Evolutionary conservation across 345 rosid species (phyloP).

Genomic region (Heritiera fomes): DNA sequence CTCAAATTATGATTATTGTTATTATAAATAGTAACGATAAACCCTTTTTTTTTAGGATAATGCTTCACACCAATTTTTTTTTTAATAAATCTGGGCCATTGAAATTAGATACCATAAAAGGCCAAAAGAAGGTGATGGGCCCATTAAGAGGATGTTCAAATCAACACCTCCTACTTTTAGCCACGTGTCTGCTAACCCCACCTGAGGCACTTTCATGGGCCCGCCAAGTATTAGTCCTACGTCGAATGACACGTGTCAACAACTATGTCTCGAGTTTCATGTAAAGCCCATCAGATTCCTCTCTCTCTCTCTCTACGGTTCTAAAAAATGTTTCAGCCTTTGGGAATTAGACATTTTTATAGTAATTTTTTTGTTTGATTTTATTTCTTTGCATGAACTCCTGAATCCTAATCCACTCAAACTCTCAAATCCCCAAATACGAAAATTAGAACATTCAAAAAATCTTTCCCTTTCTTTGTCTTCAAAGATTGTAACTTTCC

Average conservation of each 20-base stretch:
- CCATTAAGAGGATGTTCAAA: not conserved
- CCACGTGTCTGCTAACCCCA: not conserved
- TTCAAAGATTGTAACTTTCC: slow-evolving; percentile 30
- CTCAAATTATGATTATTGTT: no score
- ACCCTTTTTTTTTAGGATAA: no score
- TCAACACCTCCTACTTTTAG: not conserved
- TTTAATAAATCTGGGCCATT: not conserved
- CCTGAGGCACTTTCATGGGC: not conserved
- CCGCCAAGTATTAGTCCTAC: not conserved
- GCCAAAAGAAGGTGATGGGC: not conserved
- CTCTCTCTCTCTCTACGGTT: not conserved
- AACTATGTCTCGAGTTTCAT: not conserved
- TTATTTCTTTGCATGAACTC: slow-evolving; percentile 32
- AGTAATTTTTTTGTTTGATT: not conserved
- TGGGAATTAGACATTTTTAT: not conserved
- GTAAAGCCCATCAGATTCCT: slow-evolving; percentile 14
- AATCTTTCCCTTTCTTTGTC: slow-evolving; percentile 24
- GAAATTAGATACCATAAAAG: not conserved
- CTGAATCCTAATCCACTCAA: slow-evolving; percentile 24
- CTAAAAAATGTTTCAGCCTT: not conserved
- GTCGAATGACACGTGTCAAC: slow-evolving; percentile 4
- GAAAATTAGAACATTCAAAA: not conserved
- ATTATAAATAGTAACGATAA: no score
- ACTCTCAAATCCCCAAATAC: slow-evolving; percentile 16
- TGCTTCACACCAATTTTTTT: not conserved